Percentiles rank a stretch among this genome's conserved stretches.
Conservation (phyloP, 2,329 filamentous ascomycete genomes). For the Mariannaea elegans region DNA sequence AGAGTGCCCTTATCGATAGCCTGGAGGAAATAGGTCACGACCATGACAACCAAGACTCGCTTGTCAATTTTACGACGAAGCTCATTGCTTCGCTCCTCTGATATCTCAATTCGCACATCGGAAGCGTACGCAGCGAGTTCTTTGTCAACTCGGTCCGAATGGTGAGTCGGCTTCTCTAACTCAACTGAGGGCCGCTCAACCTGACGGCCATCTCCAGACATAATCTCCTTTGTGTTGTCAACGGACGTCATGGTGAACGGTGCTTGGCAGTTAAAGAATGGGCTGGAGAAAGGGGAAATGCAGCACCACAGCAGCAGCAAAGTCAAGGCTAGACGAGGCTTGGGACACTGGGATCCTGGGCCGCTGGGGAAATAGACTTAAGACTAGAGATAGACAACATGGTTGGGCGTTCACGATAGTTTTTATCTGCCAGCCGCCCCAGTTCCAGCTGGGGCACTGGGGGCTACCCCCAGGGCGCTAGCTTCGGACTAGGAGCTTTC, state of each 20-base stretch:
- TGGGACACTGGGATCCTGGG: neutral
- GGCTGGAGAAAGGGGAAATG: neutral
- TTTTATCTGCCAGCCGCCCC: slow-evolving; percentile 14
- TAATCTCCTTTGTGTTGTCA: slow-evolving; percentile 7
- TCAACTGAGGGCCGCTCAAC: slow-evolving; percentile 34
- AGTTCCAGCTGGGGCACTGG: slow-evolving; percentile 3
- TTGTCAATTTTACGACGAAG: slow-evolving; percentile 73
- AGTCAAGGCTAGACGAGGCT: too few species aligned
- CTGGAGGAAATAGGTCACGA: slow-evolving; percentile 77
- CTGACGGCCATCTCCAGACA: slow-evolving; percentile 14
- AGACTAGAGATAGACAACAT: neutral
- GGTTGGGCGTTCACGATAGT: neutral
- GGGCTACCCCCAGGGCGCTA: neutral
- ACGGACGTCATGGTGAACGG: slow-evolving; percentile 19
- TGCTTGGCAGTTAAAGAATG: neutral
- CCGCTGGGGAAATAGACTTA: neutral
- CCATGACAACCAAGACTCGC: slow-evolving; percentile 75
- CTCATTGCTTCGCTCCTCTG: slow-evolving; percentile 65
- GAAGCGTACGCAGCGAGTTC: slow-evolving; percentile 74
- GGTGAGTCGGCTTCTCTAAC: slow-evolving; percentile 54
- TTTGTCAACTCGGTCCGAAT: slow-evolving; percentile 65
- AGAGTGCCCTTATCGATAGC: slow-evolving; percentile 74
- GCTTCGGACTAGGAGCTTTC: neutral
- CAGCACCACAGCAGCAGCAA: neutral
- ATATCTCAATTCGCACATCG: slow-evolving; percentile 63